These are phyloP conservation scores for Carex myosuroides DNA, from an alignment of 176 grass and related monocot species.

Conservation along the genomic window DNA sequence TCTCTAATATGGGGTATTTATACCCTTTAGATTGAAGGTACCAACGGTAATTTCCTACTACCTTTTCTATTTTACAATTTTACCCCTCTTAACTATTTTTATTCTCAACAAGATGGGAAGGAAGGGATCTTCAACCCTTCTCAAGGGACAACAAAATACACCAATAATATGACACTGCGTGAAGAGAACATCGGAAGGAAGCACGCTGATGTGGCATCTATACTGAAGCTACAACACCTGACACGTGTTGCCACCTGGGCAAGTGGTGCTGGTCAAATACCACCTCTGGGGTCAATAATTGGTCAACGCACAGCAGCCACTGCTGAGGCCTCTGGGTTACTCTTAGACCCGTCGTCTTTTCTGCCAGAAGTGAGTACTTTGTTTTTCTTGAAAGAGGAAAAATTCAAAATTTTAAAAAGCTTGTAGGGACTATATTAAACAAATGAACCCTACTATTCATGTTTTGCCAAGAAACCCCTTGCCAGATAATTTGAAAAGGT, in stretches of 20 bases:
- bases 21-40: too few species aligned
- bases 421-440: neutral
- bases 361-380: conserved; percentile 18
- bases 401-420: neutral
- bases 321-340: conserved; percentile 15
- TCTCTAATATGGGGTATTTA: too few species aligned
- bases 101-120: neutral
- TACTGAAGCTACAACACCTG: conserved; percentile 14
- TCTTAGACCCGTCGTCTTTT: neutral
- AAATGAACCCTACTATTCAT: neutral
- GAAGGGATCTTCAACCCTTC: conserved; percentile 7
- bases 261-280: conserved; percentile 6
- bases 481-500: neutral
- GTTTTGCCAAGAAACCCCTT: neutral
- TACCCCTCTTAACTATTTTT: too few species aligned
- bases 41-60: too few species aligned
- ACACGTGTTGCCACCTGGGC: conserved; percentile 12
- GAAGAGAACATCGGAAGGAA: conserved; percentile 15
- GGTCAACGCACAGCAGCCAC: neutral
- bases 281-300: conserved; percentile 14
- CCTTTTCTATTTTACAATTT: too few species aligned
- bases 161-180: conserved; percentile 6
- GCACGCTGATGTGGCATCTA: conserved; percentile 1
- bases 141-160: neutral
- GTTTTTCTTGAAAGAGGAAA: neutral